Base-by-base conservation (phyloP, 2,329 filamentous ascomycete genomes). In the Ophiostoma pallidulum region DNA sequence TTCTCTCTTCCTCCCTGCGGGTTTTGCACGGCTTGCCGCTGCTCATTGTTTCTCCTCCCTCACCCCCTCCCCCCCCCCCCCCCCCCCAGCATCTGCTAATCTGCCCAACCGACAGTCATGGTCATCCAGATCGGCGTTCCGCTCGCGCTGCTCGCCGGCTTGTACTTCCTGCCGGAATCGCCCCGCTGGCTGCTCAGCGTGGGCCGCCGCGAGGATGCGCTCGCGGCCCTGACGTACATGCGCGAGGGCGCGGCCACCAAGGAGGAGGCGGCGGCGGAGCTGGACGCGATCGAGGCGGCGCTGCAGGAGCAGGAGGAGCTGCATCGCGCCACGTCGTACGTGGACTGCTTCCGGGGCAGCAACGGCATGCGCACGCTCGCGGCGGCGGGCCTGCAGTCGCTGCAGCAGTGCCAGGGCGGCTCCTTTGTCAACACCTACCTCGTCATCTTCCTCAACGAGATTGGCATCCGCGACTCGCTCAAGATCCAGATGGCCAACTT, bases 91-190 rank as follows among this genome's bases (percentile, higher is more conserved):
- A n/a, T n/a, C n/a, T n/a, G n/a, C n/a, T n/a, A n/a, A n/a, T n/a
- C n/a, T n/a, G n/a, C n/a, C n/a, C n/a, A n/a, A n/a, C n/a, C n/a
- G n/a, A n/a, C n/a, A n/a, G 45, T 33, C 12, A 47, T 47, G 31
- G 16, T 47, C n/a, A 35, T 47, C 22, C 45, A 41, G 22, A 33
- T 41, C 16, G 37, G 18, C 4, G 24, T 36, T 20, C 45, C 45
- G 3, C 13, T 41, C 13, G 8, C 38, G 3, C 12, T 48, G 14
- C 31, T 48, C 2, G 29, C 29, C 14, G 31, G 22, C n/a, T 20
- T 39, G 18, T 46, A 28, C 24, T 28, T 31, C 26, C 22, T 46
- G 22, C 43, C 43, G 16, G 43, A 46, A 20, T 46, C 35, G n/a
- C 43, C 43, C 33, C 36, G 35, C 36, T 46, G 35, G 43, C 28